Base-by-base conservation (phyloP, 2,329 filamentous ascomycete species). In the Aureobasidium namibiae region DNA sequence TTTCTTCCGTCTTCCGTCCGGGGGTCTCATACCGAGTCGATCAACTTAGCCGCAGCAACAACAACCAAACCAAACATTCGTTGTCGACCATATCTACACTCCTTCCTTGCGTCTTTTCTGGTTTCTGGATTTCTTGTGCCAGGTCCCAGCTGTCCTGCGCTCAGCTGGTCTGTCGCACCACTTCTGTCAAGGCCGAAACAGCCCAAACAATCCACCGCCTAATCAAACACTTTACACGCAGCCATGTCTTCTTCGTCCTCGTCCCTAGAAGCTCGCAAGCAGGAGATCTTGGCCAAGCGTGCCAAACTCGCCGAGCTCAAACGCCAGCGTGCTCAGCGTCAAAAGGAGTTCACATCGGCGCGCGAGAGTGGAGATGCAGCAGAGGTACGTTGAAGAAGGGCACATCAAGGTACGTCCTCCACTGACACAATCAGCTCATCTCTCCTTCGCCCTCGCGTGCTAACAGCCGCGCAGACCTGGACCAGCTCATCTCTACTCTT, bases 261-360 rank as follows among this genome's bases (percentile, higher is more conserved):
- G 9, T 60, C 57, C 31, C 61, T 69, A 21, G 87, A 85, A 72
- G 78, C 92, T 80, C 88, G 92, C 68, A 88, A 90, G 78, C 91
- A 96, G 79, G 94, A 99, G 79, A 96, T 99, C 67, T 80, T 94
- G 67, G 92, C 91, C 66, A 99, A 99, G 78, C 92, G 90, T 80
- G 92, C 92, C 63, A 96, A 94, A 80, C 90, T 99, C 68, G 92
- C 90, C 52, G 94, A 97, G 81, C 82, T 99, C 65, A 96, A 96
- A 78, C 85, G 89, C 63, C 91, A 96, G 76, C 84, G 94, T 67
- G 91, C 95, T 73, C 78, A 92, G 67, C 83, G 92, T 61, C 84
- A 89, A 64, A 89, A 82, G 70, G 89, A 95, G 71, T 85, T 89
- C 31, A 50, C 39, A 16, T 56, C 59, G 21, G 34, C 53, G 11